A percentile compares a stretch with the other conserved stretches of the same genome.
These are phyloP conservation scores for Kwoniella bestiolae DNA, from an alignment of 768 basidiomycete species.

Conservation along the genomic window DNA sequence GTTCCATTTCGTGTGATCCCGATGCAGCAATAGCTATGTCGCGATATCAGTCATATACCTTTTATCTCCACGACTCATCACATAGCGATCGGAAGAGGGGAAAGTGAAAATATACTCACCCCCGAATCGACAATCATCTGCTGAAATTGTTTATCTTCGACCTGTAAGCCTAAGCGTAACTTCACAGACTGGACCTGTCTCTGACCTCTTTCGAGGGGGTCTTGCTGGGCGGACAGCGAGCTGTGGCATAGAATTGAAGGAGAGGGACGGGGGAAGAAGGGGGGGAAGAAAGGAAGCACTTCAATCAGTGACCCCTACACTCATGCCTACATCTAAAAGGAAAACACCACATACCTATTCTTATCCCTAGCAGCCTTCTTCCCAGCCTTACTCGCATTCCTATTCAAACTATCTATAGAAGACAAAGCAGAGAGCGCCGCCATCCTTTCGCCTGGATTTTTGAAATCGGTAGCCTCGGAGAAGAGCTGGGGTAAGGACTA, in stretches of 20 bases:
- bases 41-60: too few relatives aligned
- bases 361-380: conserved; percentile 43
- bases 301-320: too few relatives aligned
- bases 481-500: conserved; percentile 86
- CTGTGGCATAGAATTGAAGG: too few relatives aligned
- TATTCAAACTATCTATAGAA: conserved; percentile 88
- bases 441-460: conserved; percentile 75
- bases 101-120: conserved; percentile 59
- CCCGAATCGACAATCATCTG: conserved; percentile 81
- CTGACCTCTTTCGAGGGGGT: conserved; percentile 83
- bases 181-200: conserved; percentile 87
- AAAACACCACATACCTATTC: conserved; percentile 23
- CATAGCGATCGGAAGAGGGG: too few relatives aligned
- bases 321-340: too few relatives aligned
- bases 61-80: too few relatives aligned
- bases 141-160: conserved; percentile 94
- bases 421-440: conserved; percentile 82
- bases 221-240: conserved; percentile 65
- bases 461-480: conserved; percentile 74
- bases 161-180: conserved; percentile 85
- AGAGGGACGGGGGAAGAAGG: too few relatives aligned
- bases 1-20: conserved; percentile 90
- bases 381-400: conserved; percentile 75
- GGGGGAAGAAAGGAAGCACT: too few relatives aligned
- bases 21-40: conserved; percentile 76